Conservation (phyloP, 108 stramenopile species). For the Seminavis robusta region DNA sequence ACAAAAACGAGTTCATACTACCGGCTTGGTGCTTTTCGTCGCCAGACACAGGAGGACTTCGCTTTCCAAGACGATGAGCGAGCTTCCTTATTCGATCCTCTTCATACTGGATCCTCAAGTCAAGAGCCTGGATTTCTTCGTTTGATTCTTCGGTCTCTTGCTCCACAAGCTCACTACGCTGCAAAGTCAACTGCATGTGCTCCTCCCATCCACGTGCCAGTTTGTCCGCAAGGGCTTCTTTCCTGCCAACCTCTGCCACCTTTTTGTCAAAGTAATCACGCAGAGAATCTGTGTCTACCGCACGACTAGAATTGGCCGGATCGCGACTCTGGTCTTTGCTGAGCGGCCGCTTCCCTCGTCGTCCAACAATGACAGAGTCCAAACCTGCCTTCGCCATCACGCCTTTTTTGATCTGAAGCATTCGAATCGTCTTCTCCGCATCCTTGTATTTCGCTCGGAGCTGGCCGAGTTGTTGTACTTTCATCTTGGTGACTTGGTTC, state of each 20-base stretch:
- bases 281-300: slow-evolving; percentile 16
- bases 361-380: slow-evolving; percentile 55
- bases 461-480: slow-evolving; percentile 32
- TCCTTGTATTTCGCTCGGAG: slow-evolving; percentile 64
- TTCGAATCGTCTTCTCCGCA: slow-evolving; percentile 56
- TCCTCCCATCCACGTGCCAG: slow-evolving; percentile 72
- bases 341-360: slow-evolving; percentile 10
- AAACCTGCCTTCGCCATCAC: slow-evolving; percentile 64
- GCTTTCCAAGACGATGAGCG: slow-evolving; percentile 38
- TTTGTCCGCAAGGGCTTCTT: slow-evolving; percentile 59
- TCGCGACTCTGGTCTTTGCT: not conserved
- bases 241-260: slow-evolving; percentile 45
- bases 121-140: slow-evolving; percentile 29
- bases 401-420: slow-evolving; percentile 54
- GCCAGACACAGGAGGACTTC: not conserved
- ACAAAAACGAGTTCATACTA: slow-evolving; percentile 29
- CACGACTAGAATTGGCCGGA: not conserved
- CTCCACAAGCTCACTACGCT: slow-evolving; percentile 18
- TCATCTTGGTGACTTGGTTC: slow-evolving; percentile 50
- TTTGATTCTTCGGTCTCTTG: not conserved
- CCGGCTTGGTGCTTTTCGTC: not conserved
- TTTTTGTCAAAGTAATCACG: slow-evolving; percentile 56
- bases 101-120: slow-evolving; percentile 45
- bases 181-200: slow-evolving; percentile 41
- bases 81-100: slow-evolving; percentile 62